Percentiles rank a stretch among this genome's conserved stretches.
These are phyloP conservation scores for Carnegiea gigantea DNA, from an alignment of 179 eudicot genomes.

Conservation along the genomic window DNA sequence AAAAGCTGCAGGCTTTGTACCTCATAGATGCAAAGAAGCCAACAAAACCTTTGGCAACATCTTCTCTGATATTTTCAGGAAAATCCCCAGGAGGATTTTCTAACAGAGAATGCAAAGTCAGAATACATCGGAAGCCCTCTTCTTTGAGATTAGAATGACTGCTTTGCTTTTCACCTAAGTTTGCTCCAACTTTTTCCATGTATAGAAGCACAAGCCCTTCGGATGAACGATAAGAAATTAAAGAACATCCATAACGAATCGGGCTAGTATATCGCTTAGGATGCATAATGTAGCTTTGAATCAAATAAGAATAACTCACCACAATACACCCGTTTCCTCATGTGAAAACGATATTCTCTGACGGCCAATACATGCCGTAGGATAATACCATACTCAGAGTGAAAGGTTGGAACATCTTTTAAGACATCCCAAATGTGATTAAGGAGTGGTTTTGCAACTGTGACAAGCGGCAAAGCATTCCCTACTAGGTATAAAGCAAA, in stretches of 20 bases:
- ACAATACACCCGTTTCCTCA: slow-evolving; percentile 70
- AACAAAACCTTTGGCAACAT: slow-evolving; percentile 58
- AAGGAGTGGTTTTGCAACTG: slow-evolving; percentile 70
- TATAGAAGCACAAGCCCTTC: slow-evolving; percentile 69
- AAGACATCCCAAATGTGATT: slow-evolving; percentile 79
- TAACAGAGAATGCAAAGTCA: slow-evolving; percentile 78
- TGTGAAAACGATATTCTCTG: slow-evolving; percentile 71
- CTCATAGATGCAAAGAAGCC: slow-evolving; percentile 62
- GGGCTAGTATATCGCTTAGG: background rate
- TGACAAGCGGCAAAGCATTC: slow-evolving; percentile 52
- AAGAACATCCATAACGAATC: background rate
- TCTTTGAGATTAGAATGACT: slow-evolving; percentile 60
- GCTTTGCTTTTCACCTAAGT: slow-evolving; percentile 46
- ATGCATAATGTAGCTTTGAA: background rate
- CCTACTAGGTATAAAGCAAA: slow-evolving; percentile 41
- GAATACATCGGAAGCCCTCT: slow-evolving; percentile 63
- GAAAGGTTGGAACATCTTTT: slow-evolving; percentile 80
- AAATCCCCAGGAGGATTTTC: slow-evolving; percentile 98
- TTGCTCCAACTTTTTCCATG: slow-evolving; percentile 68
- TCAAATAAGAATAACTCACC: slow-evolving; percentile 47
- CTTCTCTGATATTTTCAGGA: slow-evolving; percentile 65
- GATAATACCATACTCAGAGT: slow-evolving; percentile 79
- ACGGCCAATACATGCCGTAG: slow-evolving; percentile 70
- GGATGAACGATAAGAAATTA: slow-evolving; percentile 16
- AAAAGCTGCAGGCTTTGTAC: slow-evolving; percentile 31